Evolutionary conservation across 805 yeast species (phyloP), one percentile per base, ranked within the genome.

Genomic region (Candida morakotiae): DNA sequence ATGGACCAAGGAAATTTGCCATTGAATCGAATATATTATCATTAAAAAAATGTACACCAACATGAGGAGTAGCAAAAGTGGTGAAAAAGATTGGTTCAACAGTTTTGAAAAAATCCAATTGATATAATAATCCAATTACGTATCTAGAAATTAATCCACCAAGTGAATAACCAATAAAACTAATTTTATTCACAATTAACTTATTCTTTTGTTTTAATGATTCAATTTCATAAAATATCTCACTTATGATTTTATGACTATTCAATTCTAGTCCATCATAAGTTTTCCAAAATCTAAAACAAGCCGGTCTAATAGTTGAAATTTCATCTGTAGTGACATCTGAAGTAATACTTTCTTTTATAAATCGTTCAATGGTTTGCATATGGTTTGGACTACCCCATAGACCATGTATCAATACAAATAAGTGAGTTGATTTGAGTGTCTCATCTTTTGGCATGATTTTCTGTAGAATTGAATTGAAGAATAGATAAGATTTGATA

Each of bases 81-180:
- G 64, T 44, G 41, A 62, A 67, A 43, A 65, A 56, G 0, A 67
- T 50, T 0, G 73, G 72, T 21, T 52, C 44, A 11, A 67, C 60
- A 9, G 42, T 48, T 9, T 62, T 59, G 36, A 67, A 67, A 37
- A 67, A 62, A 1, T 50, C 53, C 46, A 65, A 37, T 8, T 57
- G 63, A 27, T 64, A 31, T 29, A 67, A 49, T 7, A 54, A 33
- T 2, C 97, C 97, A 32, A 88, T 69, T 18, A 87, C 81, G 55
- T 86, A 88, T 35, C 97, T 67, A 0, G 88, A 70, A 22, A 91
- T 77, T 24, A 89, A 60, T 0, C 98, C 98, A 16, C 98, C 97
- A 41, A 91, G 63, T 0, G 96, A 86, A 56, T 89, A 91, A 0
- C 98, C 96, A 2, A 86, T 71, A 28, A 91, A 67, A 43, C 94